Evolutionary conservation across 129 eudicot genomes (phyloP), one percentile per base, ranked within the genome.

Genomic region (Pulicaria dysenterica): DNA sequence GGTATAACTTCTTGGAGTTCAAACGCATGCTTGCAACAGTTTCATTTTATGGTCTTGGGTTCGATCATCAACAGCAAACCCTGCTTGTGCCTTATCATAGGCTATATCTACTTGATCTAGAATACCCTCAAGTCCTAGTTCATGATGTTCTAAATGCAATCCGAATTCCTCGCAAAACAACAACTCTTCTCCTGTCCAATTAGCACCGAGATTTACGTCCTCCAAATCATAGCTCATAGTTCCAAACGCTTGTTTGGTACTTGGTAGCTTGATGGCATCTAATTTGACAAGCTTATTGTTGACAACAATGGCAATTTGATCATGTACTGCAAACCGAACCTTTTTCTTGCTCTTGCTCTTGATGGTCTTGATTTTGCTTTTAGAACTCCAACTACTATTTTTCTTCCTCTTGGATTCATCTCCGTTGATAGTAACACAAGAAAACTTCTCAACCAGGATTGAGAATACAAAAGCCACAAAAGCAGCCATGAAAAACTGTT

Each of bases 401-500:
- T 64, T 45, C 37, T 51, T 70, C 3, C 58, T 51, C 72, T 61
- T 77, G 3, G 51, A 7, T 16, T 77, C 57, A 9, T 51, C 72
- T 31, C 72, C 82, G 15, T 61, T 61, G 9, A 45, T 43, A 43
- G 42, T 10, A 77, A 77, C 36, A 12, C 7, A 50, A 50, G 77
- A 45, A 51, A 70, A 65, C 37, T 42, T 77, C 61, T 77, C 77
- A 10, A 70, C 57, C 41, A 77, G 7, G n/a, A 77, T 62, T 1
- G 82, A 77, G 66, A 77, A 70, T 5, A 70, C 82, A 7, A 70
- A 77, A 60, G 77, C 56, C 3, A 8, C 77, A 70, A 77, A 77
- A 43, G 82, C 76, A 49, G 70, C 82, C 82, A 77, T 15, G 77
- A 77, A 71, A 57, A 77, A 46, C 3, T 60, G 82, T 61, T 77